These are phyloP conservation scores for Ceratocystis albifundus DNA, from an alignment of 2,329 filamentous ascomycete genomes.

Conservation along the genomic window DNA sequence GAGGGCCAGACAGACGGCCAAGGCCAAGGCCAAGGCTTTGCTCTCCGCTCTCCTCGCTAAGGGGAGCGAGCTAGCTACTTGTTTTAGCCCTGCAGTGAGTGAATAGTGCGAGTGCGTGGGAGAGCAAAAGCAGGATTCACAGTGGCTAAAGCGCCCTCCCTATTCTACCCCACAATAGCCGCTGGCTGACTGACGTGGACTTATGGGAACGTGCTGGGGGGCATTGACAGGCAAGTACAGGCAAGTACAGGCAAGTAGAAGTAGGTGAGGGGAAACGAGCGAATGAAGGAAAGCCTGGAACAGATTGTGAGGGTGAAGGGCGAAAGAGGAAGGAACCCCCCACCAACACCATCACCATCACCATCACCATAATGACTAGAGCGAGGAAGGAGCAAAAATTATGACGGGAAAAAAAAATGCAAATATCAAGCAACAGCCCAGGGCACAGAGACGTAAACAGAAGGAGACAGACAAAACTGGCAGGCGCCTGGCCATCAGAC, in stretches of 20 bases:
- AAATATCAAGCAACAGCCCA: not conserved
- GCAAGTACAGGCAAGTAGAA: not conserved
- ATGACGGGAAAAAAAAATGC: not conserved
- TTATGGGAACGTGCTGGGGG: not conserved
- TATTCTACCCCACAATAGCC: not conserved
- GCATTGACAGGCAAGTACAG: not conserved
- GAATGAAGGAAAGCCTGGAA: no score
- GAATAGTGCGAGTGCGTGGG: no score
- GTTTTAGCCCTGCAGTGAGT: no score
- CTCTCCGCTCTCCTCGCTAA: no score
- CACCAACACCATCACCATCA: no score
- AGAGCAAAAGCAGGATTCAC: not conserved
- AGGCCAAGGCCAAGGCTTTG: no score
- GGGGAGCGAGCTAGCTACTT: no score
- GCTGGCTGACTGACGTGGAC: constrained; percentile 3
- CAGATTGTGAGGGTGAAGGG: no score
- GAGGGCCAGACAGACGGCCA: no score
- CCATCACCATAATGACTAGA: not conserved
- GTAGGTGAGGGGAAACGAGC: not conserved
- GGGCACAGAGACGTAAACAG: not conserved
- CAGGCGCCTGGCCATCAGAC: not conserved
- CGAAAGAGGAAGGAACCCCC: no score
- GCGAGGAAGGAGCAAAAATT: not conserved
- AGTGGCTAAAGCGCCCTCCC: constrained; percentile 2
- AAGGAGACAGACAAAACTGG: not conserved